These are phyloP conservation scores for Ogataea minuta DNA, from an alignment of 805 yeast genomes.

Conservation along the genomic window DNA sequence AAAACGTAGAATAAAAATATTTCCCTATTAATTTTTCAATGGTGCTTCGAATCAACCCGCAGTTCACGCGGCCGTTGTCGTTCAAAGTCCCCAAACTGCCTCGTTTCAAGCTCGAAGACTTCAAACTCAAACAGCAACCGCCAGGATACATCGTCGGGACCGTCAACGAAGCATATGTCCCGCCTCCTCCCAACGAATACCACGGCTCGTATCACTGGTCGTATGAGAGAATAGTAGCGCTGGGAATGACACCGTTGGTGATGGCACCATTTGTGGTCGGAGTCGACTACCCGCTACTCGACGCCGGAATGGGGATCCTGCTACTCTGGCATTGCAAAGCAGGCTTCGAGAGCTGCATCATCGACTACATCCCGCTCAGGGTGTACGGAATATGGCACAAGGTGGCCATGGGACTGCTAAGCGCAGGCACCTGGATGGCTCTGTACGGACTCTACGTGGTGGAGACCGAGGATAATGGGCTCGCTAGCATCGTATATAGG, in stretches of 20 bases:
- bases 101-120: conserved; percentile 15
- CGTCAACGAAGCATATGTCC: conserved; percentile 80
- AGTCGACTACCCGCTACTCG: conserved; percentile 64
- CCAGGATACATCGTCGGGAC: conserved; percentile 92
- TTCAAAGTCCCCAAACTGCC: conserved; percentile 21
- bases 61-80: conserved; percentile 14
- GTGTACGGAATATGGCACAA: conserved; percentile 77
- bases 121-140: conserved; percentile 71
- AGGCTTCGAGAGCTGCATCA: conserved; percentile 88
- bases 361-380: conserved; percentile 87
- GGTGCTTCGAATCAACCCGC: conserved; percentile 9
- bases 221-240: conserved; percentile 71
- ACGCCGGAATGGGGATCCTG: conserved; percentile 64
- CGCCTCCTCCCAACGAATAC: conserved; percentile 58
- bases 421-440: conserved; percentile 67
- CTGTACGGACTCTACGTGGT: conserved; percentile 79
- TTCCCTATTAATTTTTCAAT: conserved; percentile 2
- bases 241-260: conserved; percentile 73
- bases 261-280: conserved; percentile 78
- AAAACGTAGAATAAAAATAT: not conserved
- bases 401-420: conserved; percentile 64
- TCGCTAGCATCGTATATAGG: conserved; percentile 59
- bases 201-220: conserved; percentile 95
- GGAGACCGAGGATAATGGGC: conserved; percentile 78
- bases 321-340: conserved; percentile 76